These are phyloP conservation scores for Colletotrichum nymphaeae DNA, from an alignment of 2,329 filamentous ascomycete species.

Conservation along the genomic window DNA sequence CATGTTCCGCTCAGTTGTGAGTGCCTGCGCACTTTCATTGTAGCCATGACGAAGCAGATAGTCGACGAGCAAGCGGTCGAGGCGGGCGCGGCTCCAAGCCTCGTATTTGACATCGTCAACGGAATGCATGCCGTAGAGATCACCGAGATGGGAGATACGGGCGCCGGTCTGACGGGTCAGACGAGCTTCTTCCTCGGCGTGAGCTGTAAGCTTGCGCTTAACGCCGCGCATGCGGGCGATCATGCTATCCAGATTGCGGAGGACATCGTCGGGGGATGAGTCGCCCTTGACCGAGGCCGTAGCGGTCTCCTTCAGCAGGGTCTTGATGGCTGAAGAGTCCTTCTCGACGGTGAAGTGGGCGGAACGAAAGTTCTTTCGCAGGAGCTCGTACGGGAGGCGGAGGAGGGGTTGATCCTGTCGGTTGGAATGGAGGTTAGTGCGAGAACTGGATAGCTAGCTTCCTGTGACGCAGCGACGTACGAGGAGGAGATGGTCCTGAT, in stretches of 20 bases:
- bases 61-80: slow-evolving; percentile 91
- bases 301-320: slow-evolving; percentile 71
- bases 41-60: slow-evolving; percentile 90
- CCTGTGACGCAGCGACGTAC: slow-evolving; percentile 52
- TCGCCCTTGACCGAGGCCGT: slow-evolving; percentile 74
- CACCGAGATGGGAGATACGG: slow-evolving; percentile 82
- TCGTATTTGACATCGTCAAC: slow-evolving; percentile 95
- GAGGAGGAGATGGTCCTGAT: slow-evolving; percentile 80
- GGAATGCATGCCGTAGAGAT: slow-evolving; percentile 82
- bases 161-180: slow-evolving; percentile 82
- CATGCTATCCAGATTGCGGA: slow-evolving; percentile 86
- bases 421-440: slow-evolving; percentile 18
- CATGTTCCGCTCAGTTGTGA: slow-evolving; percentile 82
- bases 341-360: slow-evolving; percentile 82
- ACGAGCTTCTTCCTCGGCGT: slow-evolving; percentile 82
- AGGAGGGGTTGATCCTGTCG: slow-evolving; percentile 91
- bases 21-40: slow-evolving; percentile 76
- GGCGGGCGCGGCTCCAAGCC: slow-evolving; percentile 82
- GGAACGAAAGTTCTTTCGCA: slow-evolving; percentile 93
- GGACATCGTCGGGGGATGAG: slow-evolving; percentile 75
- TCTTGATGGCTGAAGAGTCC: slow-evolving; percentile 72
- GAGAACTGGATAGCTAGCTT: neutral
- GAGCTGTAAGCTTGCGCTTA: slow-evolving; percentile 84
- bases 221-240: slow-evolving; percentile 85
- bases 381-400: slow-evolving; percentile 90